Conservation (phyloP, 208 protist species). For the Balamuthia mandrillaris region DNA sequence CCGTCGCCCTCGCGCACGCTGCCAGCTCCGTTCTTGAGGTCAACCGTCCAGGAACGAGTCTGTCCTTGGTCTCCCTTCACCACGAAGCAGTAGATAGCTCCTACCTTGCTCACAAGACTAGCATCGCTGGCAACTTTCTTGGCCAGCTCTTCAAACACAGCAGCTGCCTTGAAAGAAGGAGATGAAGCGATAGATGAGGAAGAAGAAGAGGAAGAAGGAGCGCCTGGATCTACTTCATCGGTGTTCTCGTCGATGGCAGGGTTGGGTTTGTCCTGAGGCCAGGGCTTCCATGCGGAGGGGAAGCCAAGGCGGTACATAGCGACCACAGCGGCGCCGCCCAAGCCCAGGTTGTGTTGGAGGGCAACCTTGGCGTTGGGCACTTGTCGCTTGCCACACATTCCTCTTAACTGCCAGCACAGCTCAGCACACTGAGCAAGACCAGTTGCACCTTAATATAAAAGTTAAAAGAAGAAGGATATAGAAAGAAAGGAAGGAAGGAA, state of each 20-base stretch:
- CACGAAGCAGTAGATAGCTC: conserved; percentile 53
- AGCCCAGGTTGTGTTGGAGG: conserved; percentile 56
- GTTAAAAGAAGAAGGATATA: too few relatives aligned
- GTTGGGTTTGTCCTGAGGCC: background rate
- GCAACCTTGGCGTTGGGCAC: conserved; percentile 16
- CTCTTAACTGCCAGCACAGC: conserved; percentile 41
- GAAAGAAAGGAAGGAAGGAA: too few relatives aligned
- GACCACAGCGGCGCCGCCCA: background rate
- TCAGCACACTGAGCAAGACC: conserved; percentile 40
- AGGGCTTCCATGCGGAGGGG: background rate
- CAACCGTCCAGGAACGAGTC: conserved; percentile 47
- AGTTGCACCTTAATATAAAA: too few relatives aligned
- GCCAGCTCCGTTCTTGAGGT: conserved; percentile 50
- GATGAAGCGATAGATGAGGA: background rate
- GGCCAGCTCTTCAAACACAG: background rate
- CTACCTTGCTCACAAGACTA: conserved; percentile 42
- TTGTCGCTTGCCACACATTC: conserved; percentile 31
- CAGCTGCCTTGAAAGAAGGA: background rate
- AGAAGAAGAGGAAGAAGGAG: background rate
- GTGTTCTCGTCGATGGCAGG: background rate
- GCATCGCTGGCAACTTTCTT: conserved; percentile 6
- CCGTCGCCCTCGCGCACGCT: conserved; percentile 4
- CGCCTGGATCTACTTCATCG: too few relatives aligned
- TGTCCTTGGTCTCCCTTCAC: background rate
- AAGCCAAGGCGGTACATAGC: background rate